Percentiles rank a stretch among this genome's conserved stretches.
These are phyloP conservation scores for Colletotrichum trifolii DNA, from an alignment of 2,329 filamentous ascomycete species.

Conservation along the genomic window DNA sequence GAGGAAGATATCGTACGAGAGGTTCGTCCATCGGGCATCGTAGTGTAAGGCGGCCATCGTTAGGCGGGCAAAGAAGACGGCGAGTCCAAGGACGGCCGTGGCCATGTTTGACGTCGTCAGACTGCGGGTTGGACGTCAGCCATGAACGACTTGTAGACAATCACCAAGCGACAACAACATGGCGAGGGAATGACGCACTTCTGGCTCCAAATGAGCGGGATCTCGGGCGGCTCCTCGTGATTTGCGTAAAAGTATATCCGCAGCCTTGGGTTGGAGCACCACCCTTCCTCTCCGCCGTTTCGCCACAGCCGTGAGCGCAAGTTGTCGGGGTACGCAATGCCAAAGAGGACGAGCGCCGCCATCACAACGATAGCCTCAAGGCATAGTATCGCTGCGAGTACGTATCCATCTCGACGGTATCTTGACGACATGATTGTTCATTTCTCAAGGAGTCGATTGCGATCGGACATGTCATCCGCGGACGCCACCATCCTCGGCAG, in stretches of 20 bases:
- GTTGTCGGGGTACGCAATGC: conserved; percentile 40
- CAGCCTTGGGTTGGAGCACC: conserved; percentile 44
- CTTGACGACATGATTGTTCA: too few species aligned
- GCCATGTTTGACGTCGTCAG: conserved; percentile 44
- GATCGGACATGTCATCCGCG: neutral
- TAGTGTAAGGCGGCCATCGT: conserved; percentile 40
- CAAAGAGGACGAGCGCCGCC: conserved; percentile 37
- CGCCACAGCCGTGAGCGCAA: conserved; percentile 42
- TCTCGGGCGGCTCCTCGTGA: conserved; percentile 42
- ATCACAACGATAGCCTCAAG: conserved; percentile 38
- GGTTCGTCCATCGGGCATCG: conserved; percentile 34
- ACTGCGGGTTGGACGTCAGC: conserved; percentile 30
- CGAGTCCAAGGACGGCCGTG: conserved; percentile 44
- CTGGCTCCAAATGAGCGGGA: conserved; percentile 43
- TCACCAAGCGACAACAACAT: too few species aligned
- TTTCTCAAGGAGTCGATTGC: too few species aligned
- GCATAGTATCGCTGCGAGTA: conserved; percentile 23
- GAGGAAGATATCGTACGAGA: conserved; percentile 45
- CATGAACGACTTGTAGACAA: too few species aligned
- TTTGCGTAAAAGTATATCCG: conserved; percentile 46
- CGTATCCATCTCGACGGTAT: too few species aligned
- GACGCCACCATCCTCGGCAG: neutral
- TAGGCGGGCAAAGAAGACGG: conserved; percentile 42
- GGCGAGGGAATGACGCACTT: conserved; percentile 35
- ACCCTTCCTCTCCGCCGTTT: conserved; percentile 43